These are phyloP conservation scores for Cladobotryum protrusum DNA, from an alignment of 2,329 filamentous ascomycete species.

Conservation along the genomic window DNA sequence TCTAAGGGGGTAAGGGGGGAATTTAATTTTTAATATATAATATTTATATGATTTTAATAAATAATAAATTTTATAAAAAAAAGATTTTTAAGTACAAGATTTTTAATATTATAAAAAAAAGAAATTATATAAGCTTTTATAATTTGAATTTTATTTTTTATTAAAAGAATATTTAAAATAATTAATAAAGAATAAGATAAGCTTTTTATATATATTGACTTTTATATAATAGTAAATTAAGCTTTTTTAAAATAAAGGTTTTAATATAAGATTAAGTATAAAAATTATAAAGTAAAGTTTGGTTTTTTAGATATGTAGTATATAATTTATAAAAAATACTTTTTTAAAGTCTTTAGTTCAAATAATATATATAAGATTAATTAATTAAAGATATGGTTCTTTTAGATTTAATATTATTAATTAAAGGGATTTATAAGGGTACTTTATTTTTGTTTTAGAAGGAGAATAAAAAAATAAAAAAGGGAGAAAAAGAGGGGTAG, in stretches of 20 bases:
- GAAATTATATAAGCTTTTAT: background rate
- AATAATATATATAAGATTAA: constrained; percentile 5
- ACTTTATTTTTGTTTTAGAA: background rate
- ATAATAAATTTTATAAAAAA: background rate
- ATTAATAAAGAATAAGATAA: background rate
- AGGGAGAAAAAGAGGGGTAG: background rate
- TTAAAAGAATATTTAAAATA: background rate
- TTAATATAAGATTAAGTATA: background rate
- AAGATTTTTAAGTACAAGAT: background rate
- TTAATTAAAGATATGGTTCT: too few relatives aligned
- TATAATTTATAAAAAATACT: background rate
- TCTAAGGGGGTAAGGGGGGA: too few relatives aligned
- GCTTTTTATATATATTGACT: background rate
- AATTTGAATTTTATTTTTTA: background rate
- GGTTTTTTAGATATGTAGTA: background rate
- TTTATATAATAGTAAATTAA: too few relatives aligned
- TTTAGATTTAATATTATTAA: background rate
- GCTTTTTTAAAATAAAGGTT: too few relatives aligned
- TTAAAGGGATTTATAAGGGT: background rate
- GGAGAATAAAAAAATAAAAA: background rate
- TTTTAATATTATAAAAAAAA: background rate
- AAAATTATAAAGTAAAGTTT: background rate
- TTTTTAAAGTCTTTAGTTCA: background rate
- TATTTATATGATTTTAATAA: background rate
- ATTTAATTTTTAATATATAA: background rate